A percentile compares a stretch with the other conserved stretches of the same genome.
These are phyloP conservation scores for Pseudocercospora macadamiae DNA, from an alignment of 2,329 filamentous ascomycete genomes.

Conservation along the genomic window DNA sequence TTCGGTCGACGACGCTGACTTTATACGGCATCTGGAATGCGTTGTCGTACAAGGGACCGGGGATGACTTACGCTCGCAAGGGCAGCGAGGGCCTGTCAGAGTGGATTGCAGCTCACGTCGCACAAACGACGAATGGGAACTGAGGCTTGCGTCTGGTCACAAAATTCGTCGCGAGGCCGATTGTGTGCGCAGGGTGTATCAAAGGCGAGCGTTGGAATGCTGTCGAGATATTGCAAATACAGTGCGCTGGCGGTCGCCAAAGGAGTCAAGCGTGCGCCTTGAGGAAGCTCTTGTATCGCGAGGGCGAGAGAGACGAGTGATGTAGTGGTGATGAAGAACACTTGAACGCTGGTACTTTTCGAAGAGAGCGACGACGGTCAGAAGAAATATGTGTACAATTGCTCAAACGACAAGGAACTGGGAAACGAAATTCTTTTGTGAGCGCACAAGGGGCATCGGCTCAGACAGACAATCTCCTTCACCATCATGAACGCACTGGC, in stretches of 20 bases:
- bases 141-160: slow-evolving; percentile 20
- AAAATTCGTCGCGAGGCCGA: slow-evolving; percentile 11
- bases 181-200: slow-evolving; percentile 20
- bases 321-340: neutral
- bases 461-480: slow-evolving; percentile 10
- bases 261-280: slow-evolving; percentile 4
- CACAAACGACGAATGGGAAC: slow-evolving; percentile 23
- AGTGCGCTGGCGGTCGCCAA: slow-evolving; percentile 12
- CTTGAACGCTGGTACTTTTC: neutral
- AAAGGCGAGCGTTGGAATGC: slow-evolving; percentile 25
- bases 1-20: slow-evolving; percentile 6
- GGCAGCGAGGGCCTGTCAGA: slow-evolving; percentile 24
- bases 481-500: slow-evolving; percentile 8
- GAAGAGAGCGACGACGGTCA: slow-evolving; percentile 8
- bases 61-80: slow-evolving; percentile 31
- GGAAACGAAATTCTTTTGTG: slow-evolving; percentile 7
- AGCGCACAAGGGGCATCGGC: slow-evolving; percentile 7
- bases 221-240: slow-evolving; percentile 23
- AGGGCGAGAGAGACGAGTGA: neutral
- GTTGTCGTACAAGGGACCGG: slow-evolving; percentile 25
- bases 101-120: slow-evolving; percentile 25
- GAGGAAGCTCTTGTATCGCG: neutral
- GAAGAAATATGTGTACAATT: slow-evolving; percentile 9
- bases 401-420: slow-evolving; percentile 4
- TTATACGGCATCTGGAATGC: slow-evolving; percentile 25